phyloP scores from a whole-genome alignment of 352 stramenopile species.

The Phytopythium litorale region DNA sequence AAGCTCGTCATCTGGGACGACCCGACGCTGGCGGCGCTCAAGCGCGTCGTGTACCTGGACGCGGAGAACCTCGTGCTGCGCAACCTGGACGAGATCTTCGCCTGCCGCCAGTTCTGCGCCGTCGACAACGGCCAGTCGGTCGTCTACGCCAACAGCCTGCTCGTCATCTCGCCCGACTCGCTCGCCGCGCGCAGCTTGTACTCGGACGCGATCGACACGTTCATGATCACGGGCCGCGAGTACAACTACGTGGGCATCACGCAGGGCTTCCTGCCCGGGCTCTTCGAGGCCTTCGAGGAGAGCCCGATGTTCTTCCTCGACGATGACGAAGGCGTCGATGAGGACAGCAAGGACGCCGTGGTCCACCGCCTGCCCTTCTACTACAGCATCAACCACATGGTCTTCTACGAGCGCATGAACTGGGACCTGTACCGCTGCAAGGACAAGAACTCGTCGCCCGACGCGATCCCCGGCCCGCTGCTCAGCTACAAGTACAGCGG shows the following conservation, averaged over 20 bases:
- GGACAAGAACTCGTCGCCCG: constrained; percentile 55
- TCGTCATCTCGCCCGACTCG: constrained; percentile 74
- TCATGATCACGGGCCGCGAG: constrained; percentile 76
- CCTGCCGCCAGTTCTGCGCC: constrained; percentile 70
- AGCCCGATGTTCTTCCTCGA: constrained; percentile 64
- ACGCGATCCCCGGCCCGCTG: constrained; percentile 58
- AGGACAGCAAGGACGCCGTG: constrained; percentile 29
- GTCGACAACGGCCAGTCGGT: constrained; percentile 81
- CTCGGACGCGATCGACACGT: constrained; percentile 77
- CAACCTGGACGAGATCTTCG: constrained; percentile 84
- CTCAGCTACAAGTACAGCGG: constrained; percentile 83
- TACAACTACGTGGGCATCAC: constrained; percentile 85
- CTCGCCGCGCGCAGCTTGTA: constrained; percentile 68
- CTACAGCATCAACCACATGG: constrained; percentile 88
- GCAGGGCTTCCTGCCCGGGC: constrained; percentile 70
- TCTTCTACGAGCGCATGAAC: constrained; percentile 87
- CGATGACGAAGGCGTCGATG: constrained; percentile 33
- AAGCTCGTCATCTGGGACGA: constrained; percentile 83
- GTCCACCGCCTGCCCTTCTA: constrained; percentile 76
- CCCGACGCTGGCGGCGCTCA: constrained; percentile 48
- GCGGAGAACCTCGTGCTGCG: constrained; percentile 75
- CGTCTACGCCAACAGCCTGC: constrained; percentile 76
- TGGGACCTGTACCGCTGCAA: constrained; percentile 86
- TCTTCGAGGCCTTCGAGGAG: constrained; percentile 82
- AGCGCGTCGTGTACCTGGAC: constrained; percentile 75